A percentile compares a stretch with the other conserved stretches of the same genome.
These are phyloP conservation scores for Dichotomocladium elegans DNA, from an alignment of 371 early-diverging fungal species.

Conservation along the genomic window DNA sequence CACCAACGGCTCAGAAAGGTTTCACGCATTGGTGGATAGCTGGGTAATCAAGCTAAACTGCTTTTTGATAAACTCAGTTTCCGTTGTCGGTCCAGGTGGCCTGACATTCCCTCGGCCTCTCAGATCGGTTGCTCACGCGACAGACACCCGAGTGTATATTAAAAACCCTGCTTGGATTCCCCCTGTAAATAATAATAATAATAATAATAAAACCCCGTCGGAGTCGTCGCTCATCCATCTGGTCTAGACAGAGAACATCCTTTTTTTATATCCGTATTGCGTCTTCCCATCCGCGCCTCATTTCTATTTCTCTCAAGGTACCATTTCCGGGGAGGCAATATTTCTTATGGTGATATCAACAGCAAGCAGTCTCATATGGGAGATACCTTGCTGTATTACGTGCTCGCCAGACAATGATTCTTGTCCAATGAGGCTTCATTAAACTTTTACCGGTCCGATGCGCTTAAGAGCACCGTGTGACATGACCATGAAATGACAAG, in stretches of 20 bases:
- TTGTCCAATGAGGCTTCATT: constrained; percentile 2
- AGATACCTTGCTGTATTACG: too few species aligned
- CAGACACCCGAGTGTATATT: not conserved
- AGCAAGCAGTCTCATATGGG: too few species aligned
- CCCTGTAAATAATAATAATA: not conserved
- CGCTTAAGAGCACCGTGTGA: not conserved
- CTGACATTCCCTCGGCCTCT: constrained; percentile 9
- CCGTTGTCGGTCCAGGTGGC: constrained; percentile 1
- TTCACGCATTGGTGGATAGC: too few species aligned
- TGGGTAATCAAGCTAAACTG: too few species aligned
- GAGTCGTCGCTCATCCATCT: not conserved
- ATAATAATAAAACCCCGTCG: too few species aligned
- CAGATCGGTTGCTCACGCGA: too few species aligned
- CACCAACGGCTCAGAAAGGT: too few species aligned
- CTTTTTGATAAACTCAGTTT: constrained; percentile 2
- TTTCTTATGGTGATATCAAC: too few species aligned
- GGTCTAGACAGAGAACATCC: constrained; percentile 1
- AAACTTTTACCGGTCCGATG: not conserved
- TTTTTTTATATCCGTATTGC: too few species aligned
- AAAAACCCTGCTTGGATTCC: constrained; percentile 1
- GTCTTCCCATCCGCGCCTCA: too few species aligned
- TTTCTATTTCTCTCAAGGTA: too few species aligned
- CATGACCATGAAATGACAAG: constrained; percentile 4
- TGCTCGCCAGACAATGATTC: constrained; percentile 2
- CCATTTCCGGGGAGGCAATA: too few species aligned